phyloP scores from a whole-genome alignment of 495 filamentous ascomycete genomes.

The Talaromyces stipitatus region DNA sequence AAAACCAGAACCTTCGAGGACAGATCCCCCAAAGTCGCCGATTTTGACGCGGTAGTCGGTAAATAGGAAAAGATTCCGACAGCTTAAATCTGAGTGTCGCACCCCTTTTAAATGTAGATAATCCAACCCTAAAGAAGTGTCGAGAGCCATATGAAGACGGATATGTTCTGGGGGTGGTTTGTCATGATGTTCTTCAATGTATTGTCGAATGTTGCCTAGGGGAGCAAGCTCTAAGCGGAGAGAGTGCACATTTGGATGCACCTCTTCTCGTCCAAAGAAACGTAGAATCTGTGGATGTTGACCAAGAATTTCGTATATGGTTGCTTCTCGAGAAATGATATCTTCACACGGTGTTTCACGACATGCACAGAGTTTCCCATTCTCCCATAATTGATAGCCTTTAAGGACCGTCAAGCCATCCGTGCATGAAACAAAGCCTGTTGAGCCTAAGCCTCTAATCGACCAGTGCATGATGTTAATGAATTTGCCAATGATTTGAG shows the following conservation, averaged over 20 bases:
- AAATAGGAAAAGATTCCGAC: neutral
- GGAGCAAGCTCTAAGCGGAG: neutral
- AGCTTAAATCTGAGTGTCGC: neutral
- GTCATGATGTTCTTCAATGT: neutral
- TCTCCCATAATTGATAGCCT: neutral
- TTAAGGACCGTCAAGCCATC: neutral
- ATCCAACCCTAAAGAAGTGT: neutral
- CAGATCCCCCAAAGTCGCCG: neutral
- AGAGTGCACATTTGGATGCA: neutral
- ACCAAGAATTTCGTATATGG: neutral
- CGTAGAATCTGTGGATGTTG: neutral
- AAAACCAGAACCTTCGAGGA: neutral
- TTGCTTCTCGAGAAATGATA: neutral
- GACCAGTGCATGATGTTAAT: neutral
- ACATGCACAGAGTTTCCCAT: neutral
- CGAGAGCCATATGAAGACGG: neutral
- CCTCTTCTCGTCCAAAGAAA: neutral
- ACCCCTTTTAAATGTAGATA: neutral
- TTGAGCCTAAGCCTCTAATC: neutral
- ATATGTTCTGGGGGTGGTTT: neutral
- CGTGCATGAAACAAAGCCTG: neutral
- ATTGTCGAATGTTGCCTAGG: neutral
- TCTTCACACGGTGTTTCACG: neutral
- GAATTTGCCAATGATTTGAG: neutral
- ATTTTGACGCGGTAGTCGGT: neutral